phyloP scores from a whole-genome alignment of 495 filamentous ascomycete species.

The Aspergillus ellipticus region DNA sequence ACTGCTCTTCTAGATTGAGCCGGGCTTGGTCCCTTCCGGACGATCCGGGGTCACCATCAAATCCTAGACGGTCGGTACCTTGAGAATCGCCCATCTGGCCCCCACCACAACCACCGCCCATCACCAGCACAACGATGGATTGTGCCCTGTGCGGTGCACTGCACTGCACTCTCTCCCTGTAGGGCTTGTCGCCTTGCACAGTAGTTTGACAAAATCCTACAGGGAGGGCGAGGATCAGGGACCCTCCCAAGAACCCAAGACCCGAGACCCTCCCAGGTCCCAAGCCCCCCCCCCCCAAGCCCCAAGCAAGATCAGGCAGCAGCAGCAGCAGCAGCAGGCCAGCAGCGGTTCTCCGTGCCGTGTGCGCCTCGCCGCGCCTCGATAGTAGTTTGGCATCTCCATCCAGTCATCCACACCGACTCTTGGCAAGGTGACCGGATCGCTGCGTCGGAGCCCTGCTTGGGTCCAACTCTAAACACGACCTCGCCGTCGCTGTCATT shows the following conservation, averaged over 20 bases:
- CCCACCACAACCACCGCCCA: neutral
- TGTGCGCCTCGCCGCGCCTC: no score
- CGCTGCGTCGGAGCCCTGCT: neutral
- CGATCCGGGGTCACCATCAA: conserved; percentile 19
- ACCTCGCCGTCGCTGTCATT: neutral
- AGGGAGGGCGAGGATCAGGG: no score
- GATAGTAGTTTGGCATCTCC: no score
- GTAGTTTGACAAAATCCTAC: no score
- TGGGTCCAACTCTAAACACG: conserved; percentile 2
- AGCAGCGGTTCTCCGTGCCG: no score
- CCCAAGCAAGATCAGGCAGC: conserved; percentile 6
- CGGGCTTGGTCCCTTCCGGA: conserved; percentile 11
- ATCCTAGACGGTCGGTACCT: neutral
- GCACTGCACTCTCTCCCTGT: no score
- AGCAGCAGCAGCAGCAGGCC: neutral
- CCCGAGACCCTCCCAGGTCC: no score
- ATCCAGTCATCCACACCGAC: neutral
- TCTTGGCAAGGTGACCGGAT: neutral
- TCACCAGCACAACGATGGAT: no score
- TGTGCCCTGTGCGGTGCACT: no score
- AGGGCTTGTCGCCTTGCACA: no score
- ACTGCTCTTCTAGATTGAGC: neutral
- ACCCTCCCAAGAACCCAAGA: no score
- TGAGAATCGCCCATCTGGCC: neutral
- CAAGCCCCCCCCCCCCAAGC: no score